Evolutionary conservation across 2,329 filamentous ascomycete genomes (phyloP), one percentile per base, ranked within the genome.

Genomic region (Phialophora verrucosa): DNA sequence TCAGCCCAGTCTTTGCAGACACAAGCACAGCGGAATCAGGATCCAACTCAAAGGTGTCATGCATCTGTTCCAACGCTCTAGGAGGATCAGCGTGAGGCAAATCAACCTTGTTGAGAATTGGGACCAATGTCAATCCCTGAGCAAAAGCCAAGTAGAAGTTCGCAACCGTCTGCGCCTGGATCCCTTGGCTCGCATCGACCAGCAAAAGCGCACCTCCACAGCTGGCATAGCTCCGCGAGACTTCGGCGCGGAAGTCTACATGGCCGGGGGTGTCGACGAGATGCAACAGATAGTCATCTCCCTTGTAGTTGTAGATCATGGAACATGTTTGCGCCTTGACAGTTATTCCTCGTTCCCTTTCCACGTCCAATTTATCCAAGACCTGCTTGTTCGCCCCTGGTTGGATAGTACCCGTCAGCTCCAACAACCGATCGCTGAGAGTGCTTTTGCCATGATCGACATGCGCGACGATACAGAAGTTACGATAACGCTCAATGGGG

Each of bases 381-480:
- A 98, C 92, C 83, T 99, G 95, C 81, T 97, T 96, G 78, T 97
- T 97, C 58, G 85, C 85, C 65, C 92, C 93, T 0, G 91, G 86
- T 73, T 91, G 83, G 70, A 99, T 98, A 6, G 94, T 98, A 23
- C 95, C 94, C 0, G 95, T 99, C 70, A 96, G 84, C 83, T 99
- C 95, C 69, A 99, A 86, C 62, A 99, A 82, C 2, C 95, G 90
- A 75, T 99, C 95, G 72, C 90, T 94, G 61, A 99, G 88, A 4
- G 95, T 99, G 76, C 91, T 96, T 80, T 99, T 99, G 74, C 95
- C 95, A 88, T 99, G 95, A 78, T 99, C 95, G 76, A 99, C 96
- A 78, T 99, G 95, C 10, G 95, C 95, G 59, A 99, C 94, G 75
- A 99, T 98, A 80, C 95, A 99, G 78, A 99, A 99, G 79, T 99